Percentiles rank a stretch among this genome's conserved stretches.
Evolutionary conservation across 148 eudicot genomes (phyloP).

Genomic region (Rhododendron griersonianum): DNA sequence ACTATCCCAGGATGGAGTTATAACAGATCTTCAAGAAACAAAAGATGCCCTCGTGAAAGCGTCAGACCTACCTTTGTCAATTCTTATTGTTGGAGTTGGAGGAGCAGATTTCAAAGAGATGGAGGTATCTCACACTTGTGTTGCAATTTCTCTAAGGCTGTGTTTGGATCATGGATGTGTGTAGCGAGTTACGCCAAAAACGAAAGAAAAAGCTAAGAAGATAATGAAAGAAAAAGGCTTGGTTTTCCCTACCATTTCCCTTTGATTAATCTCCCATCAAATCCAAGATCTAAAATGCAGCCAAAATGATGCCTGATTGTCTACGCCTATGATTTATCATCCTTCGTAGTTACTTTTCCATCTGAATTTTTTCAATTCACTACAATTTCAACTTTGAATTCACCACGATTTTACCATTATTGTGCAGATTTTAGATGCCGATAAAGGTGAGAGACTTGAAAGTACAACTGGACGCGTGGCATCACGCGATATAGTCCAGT

Average conservation of each 20-base stretch:
- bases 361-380: not conserved
- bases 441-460: slow-evolving; percentile 87
- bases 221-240: not conserved
- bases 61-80: slow-evolving; percentile 90
- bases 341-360: not conserved
- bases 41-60: slow-evolving; percentile 96
- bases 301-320: not conserved
- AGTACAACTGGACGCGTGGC: slow-evolving; percentile 83
- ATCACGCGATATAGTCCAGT: slow-evolving; percentile 92
- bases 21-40: slow-evolving; percentile 98
- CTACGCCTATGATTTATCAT: not conserved
- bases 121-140: slow-evolving; percentile 58
- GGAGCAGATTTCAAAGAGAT: slow-evolving; percentile 97
- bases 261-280: not conserved
- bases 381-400: not conserved
- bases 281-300: not conserved
- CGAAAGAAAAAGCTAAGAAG: not conserved
- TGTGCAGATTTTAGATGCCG: slow-evolving; percentile 79
- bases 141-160: not conserved
- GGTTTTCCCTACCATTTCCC: not conserved
- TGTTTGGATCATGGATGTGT: not conserved
- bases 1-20: slow-evolving; percentile 82
- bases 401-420: not conserved
- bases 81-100: slow-evolving; percentile 97
- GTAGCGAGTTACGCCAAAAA: not conserved